Conservation (phyloP, 352 stramenopile genomes). For the Phytophthora sojae region DNA sequence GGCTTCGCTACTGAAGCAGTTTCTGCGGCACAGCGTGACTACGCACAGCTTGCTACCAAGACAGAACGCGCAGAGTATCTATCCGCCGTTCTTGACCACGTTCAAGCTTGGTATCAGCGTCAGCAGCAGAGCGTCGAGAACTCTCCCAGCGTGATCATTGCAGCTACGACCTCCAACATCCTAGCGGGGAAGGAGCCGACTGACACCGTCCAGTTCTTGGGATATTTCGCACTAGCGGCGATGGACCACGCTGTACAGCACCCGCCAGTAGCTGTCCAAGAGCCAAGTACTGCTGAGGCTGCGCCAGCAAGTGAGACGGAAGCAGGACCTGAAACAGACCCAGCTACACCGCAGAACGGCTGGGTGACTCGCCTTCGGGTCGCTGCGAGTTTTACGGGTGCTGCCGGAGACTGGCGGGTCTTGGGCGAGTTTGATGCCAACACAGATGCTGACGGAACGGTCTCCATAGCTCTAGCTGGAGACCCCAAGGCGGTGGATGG, state of each 20-base stretch:
- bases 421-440: conserved; percentile 76
- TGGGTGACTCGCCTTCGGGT: conserved; percentile 77
- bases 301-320: conserved; percentile 2
- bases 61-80: conserved; percentile 81
- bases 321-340: conserved; percentile 3
- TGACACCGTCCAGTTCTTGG: conserved; percentile 83
- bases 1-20: conserved; percentile 47
- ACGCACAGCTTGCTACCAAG: conserved; percentile 71
- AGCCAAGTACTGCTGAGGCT: not conserved
- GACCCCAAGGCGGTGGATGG: conserved; percentile 22
- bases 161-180: conserved; percentile 81
- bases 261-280: conserved; percentile 12
- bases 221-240: conserved; percentile 64
- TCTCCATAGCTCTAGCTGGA: conserved; percentile 43
- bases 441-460: conserved; percentile 36
- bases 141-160: conserved; percentile 51
- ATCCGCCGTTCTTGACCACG: conserved; percentile 75
- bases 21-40: conserved; percentile 59
- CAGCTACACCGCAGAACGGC: conserved; percentile 26
- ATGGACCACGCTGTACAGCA: conserved; percentile 61
- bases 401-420: conserved; percentile 55
- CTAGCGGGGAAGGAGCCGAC: conserved; percentile 76
- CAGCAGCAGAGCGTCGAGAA: conserved; percentile 31
- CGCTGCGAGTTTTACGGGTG: conserved; percentile 63
- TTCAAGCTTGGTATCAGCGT: conserved; percentile 63